A percentile compares a stretch with the other conserved stretches of the same genome.
phyloP scores from a whole-genome alignment of 179 eudicot species.

The Beta corolliflora region DNA sequence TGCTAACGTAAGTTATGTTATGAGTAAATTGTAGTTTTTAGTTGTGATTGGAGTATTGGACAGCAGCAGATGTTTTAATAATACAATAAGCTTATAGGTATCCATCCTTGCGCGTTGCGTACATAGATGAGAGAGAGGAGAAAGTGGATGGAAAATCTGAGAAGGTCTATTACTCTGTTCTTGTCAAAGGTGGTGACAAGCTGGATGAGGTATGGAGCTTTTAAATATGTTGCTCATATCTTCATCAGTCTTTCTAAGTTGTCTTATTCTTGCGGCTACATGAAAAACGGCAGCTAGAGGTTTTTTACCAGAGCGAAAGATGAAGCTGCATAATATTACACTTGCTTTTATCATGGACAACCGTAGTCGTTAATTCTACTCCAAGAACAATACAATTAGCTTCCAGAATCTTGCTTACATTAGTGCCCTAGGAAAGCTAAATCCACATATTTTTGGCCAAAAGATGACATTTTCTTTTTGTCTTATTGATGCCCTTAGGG shows the following conservation, averaged over 20 bases:
- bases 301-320: background rate
- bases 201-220: constrained; percentile 76
- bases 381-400: background rate
- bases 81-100: constrained; percentile 53
- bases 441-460: background rate
- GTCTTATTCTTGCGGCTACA: constrained; percentile 3
- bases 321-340: background rate
- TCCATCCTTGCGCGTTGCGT: constrained; percentile 92
- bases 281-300: background rate
- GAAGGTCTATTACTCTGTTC: constrained; percentile 88
- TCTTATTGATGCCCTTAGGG: background rate
- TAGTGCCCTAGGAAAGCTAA: background rate
- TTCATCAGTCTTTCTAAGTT: constrained; percentile 2
- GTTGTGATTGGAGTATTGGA: background rate
- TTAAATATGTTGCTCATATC: constrained; percentile 8
- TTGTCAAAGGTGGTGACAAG: constrained; percentile 90
- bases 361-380: background rate
- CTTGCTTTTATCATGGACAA: background rate
- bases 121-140: constrained; percentile 91
- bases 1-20: constrained; percentile 64
- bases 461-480: background rate
- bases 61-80: constrained; percentile 10
- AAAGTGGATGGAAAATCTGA: constrained; percentile 51
- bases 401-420: background rate
- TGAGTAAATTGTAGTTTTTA: constrained; percentile 7